A percentile compares a stretch with the other conserved stretches of the same genome.
Conservation (phyloP, 1,284 basidiomycete genomes). For the Puccinia novopanici region DNA sequence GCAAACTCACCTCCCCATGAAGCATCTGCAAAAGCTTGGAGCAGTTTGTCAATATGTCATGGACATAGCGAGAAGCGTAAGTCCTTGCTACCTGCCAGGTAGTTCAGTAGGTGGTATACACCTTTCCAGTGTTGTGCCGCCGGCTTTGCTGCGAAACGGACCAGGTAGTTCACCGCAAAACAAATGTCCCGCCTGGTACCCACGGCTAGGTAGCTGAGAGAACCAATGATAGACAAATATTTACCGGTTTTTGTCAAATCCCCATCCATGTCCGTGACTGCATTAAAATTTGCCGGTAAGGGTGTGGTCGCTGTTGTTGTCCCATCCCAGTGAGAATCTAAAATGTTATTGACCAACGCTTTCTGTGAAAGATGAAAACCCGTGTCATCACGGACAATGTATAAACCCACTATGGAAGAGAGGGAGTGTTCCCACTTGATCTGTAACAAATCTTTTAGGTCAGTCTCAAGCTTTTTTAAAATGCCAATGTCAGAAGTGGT, state of each 20-base stretch:
- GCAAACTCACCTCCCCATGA: too few relatives aligned
- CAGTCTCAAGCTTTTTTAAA: neutral
- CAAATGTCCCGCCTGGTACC: too few relatives aligned
- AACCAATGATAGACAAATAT: too few relatives aligned
- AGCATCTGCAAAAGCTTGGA: too few relatives aligned
- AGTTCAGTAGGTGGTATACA: conserved; percentile 14
- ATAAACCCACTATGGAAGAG: conserved; percentile 14
- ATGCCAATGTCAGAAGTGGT: neutral
- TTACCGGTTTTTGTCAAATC: neutral
- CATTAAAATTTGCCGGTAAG: neutral
- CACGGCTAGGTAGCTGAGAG: too few relatives aligned
- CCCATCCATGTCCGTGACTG: neutral
- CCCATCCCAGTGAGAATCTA: neutral
- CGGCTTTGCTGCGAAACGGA: conserved; percentile 6
- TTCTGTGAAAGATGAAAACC: neutral
- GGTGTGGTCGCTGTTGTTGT: neutral
- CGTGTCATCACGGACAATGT: neutral
- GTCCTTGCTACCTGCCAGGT: neutral
- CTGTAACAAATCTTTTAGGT: too few relatives aligned
- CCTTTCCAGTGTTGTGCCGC: conserved; percentile 11
- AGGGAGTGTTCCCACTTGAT: too few relatives aligned
- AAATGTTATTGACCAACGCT: neutral
- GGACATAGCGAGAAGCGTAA: neutral
- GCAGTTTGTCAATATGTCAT: neutral
- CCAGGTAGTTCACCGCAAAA: too few relatives aligned